Evolutionary conservation across 495 filamentous ascomycete genomes (phyloP).

Genomic region (Penicillium herquei): DNA sequence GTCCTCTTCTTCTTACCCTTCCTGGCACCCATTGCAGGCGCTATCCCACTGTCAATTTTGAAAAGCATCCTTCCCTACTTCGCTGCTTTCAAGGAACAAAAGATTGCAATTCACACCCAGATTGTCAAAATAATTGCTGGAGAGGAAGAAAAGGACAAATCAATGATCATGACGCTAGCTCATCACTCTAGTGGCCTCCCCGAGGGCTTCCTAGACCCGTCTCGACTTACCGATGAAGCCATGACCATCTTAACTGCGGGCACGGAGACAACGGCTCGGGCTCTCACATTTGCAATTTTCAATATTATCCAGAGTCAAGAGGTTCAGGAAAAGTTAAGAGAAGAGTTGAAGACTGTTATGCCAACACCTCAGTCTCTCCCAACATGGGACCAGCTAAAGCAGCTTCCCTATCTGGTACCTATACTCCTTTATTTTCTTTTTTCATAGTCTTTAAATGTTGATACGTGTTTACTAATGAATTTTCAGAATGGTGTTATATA

Average conservation of each 20-base stretch:
- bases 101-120: constrained; percentile 6
- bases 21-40: background rate
- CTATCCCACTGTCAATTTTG: background rate
- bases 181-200: constrained; percentile 7
- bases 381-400: constrained; percentile 43
- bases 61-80: constrained; percentile 9
- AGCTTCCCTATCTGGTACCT: constrained; percentile 48
- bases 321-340: constrained; percentile 20
- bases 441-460: no score
- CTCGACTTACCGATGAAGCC: constrained; percentile 41
- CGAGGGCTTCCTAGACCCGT: constrained; percentile 7
- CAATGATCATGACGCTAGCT: background rate
- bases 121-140: constrained; percentile 7
- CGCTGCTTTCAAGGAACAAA: constrained; percentile 14
- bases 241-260: constrained; percentile 38
- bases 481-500: constrained; percentile 38
- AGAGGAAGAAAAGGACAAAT: background rate
- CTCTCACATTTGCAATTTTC: constrained; percentile 18
- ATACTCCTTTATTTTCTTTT: background rate
- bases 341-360: constrained; percentile 33
- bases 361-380: constrained; percentile 24
- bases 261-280: constrained; percentile 38
- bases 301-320: constrained; percentile 9
- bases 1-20: constrained; percentile 16
- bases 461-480: background rate